Base-by-base conservation (phyloP, 352 stramenopile genomes). In the Saprolegnia diclina region DNA sequence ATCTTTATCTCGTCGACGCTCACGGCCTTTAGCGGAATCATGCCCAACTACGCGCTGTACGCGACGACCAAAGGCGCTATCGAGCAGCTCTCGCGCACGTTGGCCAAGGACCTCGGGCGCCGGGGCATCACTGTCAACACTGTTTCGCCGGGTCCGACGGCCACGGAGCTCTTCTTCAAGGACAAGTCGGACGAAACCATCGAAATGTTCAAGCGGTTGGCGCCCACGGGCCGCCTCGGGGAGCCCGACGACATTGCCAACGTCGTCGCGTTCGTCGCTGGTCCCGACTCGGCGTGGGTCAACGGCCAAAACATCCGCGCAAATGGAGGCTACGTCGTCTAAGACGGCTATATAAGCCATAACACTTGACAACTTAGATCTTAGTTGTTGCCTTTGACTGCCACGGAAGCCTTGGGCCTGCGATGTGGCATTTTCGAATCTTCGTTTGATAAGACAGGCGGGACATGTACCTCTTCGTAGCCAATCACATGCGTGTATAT, bases 221-320 rank as follows among this genome's bases (percentile, higher is more conserved):
- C 37, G 13, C 45, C 62, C 11, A 26, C 37, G 42, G 62, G 62
- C n/a, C 62, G 62, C 13, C 44, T 68, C n/a, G 62, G 62, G n/a
- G 53, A 64, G 53, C 62, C 62, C 14, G 62, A 68, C 21, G 62
- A 68, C 21, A 68, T 68, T 64, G 62, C 62, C 14, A 64, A 68
- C 56, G 62, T 68, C 32, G 52, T 65, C 16, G 53, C 62, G 38
- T 68, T 68, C 42, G 16, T 68, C 4, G 62, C 62, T 65, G 52
- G 62, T 42, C 44, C 44, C 52, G 62, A 64, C 19, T 64, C 62
- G n/a, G n/a, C 45, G 19, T 68, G 62, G 62, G 53, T 68, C 19
- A 68, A 57, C 24, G 62, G 62, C 16, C 48, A 62, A 29, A 70
- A 70, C 55, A 70, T 66, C 35, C 48, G 55, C 14, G 64, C 55